Evolutionary conservation across 2,329 filamentous ascomycete genomes (phyloP).

Genomic region (Botryotinia narcissicola): DNA sequence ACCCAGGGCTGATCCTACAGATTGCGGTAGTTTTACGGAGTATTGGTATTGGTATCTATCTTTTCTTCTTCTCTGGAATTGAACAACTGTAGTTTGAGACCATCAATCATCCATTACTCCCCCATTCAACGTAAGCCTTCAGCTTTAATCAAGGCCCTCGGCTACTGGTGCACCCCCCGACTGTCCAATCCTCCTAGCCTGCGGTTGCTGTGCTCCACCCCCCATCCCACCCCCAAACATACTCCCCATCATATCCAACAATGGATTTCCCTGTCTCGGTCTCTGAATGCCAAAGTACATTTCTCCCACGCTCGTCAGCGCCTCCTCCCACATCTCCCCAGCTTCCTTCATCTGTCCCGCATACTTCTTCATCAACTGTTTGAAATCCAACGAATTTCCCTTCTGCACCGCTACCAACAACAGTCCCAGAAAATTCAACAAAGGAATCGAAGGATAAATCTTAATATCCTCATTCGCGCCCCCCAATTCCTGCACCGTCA

Average conservation of each 20-base stretch:
- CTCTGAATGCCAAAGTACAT: slow-evolving; percentile 95
- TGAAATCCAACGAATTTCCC: slow-evolving; percentile 71
- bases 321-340: slow-evolving; percentile 72
- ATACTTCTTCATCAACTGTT: slow-evolving; percentile 80
- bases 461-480: slow-evolving; percentile 72
- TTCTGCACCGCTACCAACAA: slow-evolving; percentile 81
- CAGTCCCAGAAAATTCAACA: slow-evolving; percentile 90
- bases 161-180: slow-evolving; percentile 47
- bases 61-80: background rate
- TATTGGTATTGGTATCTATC: slow-evolving; percentile 10
- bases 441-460: slow-evolving; percentile 86
- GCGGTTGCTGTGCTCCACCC: slow-evolving; percentile 40
- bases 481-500: slow-evolving; percentile 80
- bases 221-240: slow-evolving; percentile 78
- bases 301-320: slow-evolving; percentile 83
- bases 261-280: slow-evolving; percentile 83
- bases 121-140: background rate
- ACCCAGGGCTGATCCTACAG: background rate
- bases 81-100: background rate
- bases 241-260: slow-evolving; percentile 98
- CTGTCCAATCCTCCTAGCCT: slow-evolving; percentile 40
- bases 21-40: background rate
- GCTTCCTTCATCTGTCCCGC: slow-evolving; percentile 73
- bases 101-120: background rate
- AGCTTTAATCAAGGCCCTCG: slow-evolving; percentile 56